Conservation (phyloP, 768 basidiomycete species). For the Russula virescens region DNA sequence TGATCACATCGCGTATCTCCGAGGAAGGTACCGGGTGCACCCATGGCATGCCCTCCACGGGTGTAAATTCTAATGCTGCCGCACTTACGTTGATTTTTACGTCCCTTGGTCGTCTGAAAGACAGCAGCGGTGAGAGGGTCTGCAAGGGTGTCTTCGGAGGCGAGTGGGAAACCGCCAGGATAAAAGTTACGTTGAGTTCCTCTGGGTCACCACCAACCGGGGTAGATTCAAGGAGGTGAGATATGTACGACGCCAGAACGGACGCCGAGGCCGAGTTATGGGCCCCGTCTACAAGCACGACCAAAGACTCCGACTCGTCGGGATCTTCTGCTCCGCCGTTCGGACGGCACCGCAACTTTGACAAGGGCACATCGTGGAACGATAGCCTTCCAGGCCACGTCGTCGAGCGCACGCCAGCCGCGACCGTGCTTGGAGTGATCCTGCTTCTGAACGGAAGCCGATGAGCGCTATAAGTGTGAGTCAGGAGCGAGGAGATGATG, state of each 20-base stretch:
- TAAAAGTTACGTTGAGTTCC: slow-evolving; percentile 51
- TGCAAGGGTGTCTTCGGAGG: slow-evolving; percentile 76
- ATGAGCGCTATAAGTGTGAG: slow-evolving; percentile 32
- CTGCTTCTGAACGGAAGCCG: slow-evolving; percentile 25
- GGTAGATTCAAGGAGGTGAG: slow-evolving; percentile 33
- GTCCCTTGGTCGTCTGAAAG: slow-evolving; percentile 28
- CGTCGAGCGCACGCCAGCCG: slow-evolving; percentile 50
- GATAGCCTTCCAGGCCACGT: slow-evolving; percentile 84
- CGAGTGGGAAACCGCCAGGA: slow-evolving; percentile 80
- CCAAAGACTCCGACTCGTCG: slow-evolving; percentile 25
- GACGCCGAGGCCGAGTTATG: slow-evolving; percentile 81
- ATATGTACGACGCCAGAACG: slow-evolving; percentile 62
- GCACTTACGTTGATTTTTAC: slow-evolving; percentile 37
- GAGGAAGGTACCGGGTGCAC: slow-evolving; percentile 55
- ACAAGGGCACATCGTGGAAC: slow-evolving; percentile 43
- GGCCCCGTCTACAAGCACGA: slow-evolving; percentile 83
- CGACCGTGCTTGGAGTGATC: slow-evolving; percentile 47
- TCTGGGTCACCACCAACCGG: slow-evolving; percentile 18
- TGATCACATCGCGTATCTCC: slow-evolving; percentile 45
- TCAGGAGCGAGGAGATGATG: slow-evolving; percentile 53
- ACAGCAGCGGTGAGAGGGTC: slow-evolving; percentile 64
- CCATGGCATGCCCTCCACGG: slow-evolving; percentile 95
- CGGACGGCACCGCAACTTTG: slow-evolving; percentile 1
- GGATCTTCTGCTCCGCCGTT: background rate
- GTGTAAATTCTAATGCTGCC: slow-evolving; percentile 59